Conservation (phyloP, 176 grass and related monocot species). For the Oryza punctata region DNA sequence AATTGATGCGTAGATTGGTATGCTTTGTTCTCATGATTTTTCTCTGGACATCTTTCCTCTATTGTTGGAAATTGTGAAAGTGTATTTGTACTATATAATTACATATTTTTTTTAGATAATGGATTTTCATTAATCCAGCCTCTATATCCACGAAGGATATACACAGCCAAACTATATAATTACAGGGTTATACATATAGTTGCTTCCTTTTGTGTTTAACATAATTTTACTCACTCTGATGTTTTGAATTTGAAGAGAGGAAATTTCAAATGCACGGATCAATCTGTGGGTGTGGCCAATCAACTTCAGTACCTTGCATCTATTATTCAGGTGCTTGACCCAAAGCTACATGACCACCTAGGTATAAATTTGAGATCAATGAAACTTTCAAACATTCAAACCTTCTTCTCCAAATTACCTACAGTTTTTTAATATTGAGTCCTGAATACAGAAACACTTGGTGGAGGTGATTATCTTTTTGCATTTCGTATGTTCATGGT, state of each 20-base stretch:
- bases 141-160: too few species aligned
- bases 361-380: conserved; percentile 51
- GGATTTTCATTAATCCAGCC: too few species aligned
- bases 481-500: conserved; percentile 99
- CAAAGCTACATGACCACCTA: conserved; percentile 95
- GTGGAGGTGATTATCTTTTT: conserved; percentile 98
- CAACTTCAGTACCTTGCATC: conserved; percentile 93
- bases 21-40: conserved; percentile 18
- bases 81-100: conserved; percentile 19
- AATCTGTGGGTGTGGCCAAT: conserved; percentile 90
- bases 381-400: not conserved
- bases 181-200: conserved; percentile 23
- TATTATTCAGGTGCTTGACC: conserved; percentile 96
- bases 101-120: too few species aligned
- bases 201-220: conserved; percentile 32
- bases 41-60: conserved; percentile 14
- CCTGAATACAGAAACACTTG: conserved; percentile 74
- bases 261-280: conserved; percentile 98
- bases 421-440: conserved; percentile 23
- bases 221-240: conserved; percentile 43
- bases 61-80: not conserved
- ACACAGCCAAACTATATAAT: conserved; percentile 20
- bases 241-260: conserved; percentile 83
- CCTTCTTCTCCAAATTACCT: conserved; percentile 19
- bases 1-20: conserved; percentile 99